phyloP scores from a whole-genome alignment of 2,329 filamentous ascomycete genomes.

The Stemphylium lycopersici region DNA sequence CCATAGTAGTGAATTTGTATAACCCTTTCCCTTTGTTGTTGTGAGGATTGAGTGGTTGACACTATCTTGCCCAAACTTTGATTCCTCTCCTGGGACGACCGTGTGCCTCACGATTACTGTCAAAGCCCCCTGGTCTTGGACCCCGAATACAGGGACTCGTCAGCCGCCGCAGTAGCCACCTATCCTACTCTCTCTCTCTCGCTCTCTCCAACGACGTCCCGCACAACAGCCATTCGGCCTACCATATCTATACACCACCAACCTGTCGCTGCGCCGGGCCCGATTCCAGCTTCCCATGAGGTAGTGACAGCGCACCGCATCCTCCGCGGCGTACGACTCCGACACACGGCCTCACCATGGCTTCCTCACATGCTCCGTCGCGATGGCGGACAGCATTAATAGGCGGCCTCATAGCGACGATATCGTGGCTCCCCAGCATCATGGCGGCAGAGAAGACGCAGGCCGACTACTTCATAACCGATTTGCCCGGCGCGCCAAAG shows the following conservation, averaged over 20 bases:
- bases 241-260: neutral
- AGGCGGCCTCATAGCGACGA: constrained; percentile 38
- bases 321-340: constrained; percentile 22
- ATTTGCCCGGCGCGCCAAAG: constrained; percentile 81
- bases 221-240: neutral
- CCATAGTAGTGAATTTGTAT: neutral
- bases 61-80: neutral
- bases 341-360: constrained; percentile 28
- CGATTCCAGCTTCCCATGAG: constrained; percentile 33
- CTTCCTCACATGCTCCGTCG: constrained; percentile 33
- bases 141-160: constrained; percentile 28
- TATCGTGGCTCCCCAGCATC: constrained; percentile 40
- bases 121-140: constrained; percentile 10
- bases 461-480: constrained; percentile 87
- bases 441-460: constrained; percentile 61
- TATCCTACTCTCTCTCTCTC: constrained; percentile 28
- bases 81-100: constrained; percentile 9
- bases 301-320: constrained; percentile 40
- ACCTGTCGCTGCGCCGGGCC: neutral
- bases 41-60: neutral
- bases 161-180: constrained; percentile 38
- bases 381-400: constrained; percentile 44
- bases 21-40: neutral
- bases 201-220: constrained; percentile 4
- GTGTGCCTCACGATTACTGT: constrained; percentile 6